These are phyloP conservation scores for Tritrichomonas musculus DNA, from an alignment of 208 protist species.

Conservation along the genomic window DNA sequence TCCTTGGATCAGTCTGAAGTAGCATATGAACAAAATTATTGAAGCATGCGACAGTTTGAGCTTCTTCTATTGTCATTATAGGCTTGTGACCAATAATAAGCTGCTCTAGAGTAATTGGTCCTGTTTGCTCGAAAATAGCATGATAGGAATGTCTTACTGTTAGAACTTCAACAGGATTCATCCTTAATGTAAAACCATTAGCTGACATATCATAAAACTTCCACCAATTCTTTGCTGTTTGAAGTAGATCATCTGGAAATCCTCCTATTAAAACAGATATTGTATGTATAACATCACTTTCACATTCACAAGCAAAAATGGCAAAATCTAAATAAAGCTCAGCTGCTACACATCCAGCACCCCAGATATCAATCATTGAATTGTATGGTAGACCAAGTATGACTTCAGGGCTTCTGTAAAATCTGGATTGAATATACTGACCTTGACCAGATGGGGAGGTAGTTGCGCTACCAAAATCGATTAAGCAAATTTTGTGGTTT, in stretches of 20 bases:
- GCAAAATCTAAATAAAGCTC: constrained; percentile 9
- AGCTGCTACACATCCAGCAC: background rate
- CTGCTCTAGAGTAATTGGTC: background rate
- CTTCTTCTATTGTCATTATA: background rate
- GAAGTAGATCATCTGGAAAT: background rate
- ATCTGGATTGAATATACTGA: constrained; percentile 81
- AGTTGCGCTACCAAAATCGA: constrained; percentile 62
- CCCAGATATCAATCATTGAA: background rate
- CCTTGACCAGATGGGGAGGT: constrained; percentile 70
- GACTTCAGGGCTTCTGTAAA: constrained; percentile 80
- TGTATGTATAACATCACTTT: background rate
- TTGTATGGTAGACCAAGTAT: background rate
- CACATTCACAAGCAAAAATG: background rate
- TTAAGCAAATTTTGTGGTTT: constrained; percentile 39
- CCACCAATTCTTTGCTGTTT: background rate
- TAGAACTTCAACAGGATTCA: background rate
- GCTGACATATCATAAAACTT: background rate
- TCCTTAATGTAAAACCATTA: background rate
- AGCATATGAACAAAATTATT: constrained; percentile 40
- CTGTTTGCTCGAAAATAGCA: background rate
- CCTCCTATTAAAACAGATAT: background rate
- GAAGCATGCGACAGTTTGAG: background rate
- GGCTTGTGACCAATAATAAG: background rate
- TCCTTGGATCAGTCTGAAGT: constrained; percentile 37
- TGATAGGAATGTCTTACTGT: background rate